These are phyloP conservation scores for Trichoderma koningiopsis DNA, from an alignment of 2,329 filamentous ascomycete species.

Conservation along the genomic window DNA sequence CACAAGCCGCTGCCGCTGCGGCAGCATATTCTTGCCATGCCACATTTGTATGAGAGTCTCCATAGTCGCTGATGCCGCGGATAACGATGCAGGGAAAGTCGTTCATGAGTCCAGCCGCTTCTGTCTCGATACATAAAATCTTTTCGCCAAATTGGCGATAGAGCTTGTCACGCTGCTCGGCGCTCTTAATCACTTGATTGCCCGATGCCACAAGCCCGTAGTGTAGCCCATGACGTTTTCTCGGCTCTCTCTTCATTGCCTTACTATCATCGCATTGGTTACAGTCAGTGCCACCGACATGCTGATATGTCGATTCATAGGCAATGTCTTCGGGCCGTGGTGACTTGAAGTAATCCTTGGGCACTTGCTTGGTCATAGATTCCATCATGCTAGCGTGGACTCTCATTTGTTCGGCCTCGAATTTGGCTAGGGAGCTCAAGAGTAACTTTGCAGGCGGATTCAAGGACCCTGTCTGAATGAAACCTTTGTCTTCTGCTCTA, in stretches of 20 bases:
- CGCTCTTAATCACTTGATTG: constrained; percentile 42
- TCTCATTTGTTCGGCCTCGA: not conserved
- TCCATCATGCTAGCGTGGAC: not conserved
- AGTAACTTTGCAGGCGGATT: not conserved
- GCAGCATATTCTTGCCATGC: constrained; percentile 43
- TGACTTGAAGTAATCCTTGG: not conserved
- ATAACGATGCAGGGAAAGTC: constrained; percentile 40
- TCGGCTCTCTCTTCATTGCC: not conserved
- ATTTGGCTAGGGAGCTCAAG: not conserved
- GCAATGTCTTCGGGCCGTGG: not conserved
- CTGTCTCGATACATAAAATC: constrained; percentile 28
- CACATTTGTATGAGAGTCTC: constrained; percentile 44
- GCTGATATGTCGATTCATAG: not conserved
- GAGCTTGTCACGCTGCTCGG: constrained; percentile 35
- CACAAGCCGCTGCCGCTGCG: constrained; percentile 37
- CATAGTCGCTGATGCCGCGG: constrained; percentile 45
- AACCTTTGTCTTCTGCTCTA: not conserved
- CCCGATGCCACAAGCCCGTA: constrained; percentile 36
- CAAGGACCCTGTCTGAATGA: not conserved
- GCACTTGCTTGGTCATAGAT: not conserved
- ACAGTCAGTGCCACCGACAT: not conserved
- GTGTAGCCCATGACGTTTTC: constrained; percentile 24
- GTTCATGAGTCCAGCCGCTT: constrained; percentile 32
- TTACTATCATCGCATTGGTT: not conserved
- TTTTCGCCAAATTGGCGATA: constrained; percentile 24